Conservation (phyloP, 768 basidiomycete species). For the Russula olivacea region DNA sequence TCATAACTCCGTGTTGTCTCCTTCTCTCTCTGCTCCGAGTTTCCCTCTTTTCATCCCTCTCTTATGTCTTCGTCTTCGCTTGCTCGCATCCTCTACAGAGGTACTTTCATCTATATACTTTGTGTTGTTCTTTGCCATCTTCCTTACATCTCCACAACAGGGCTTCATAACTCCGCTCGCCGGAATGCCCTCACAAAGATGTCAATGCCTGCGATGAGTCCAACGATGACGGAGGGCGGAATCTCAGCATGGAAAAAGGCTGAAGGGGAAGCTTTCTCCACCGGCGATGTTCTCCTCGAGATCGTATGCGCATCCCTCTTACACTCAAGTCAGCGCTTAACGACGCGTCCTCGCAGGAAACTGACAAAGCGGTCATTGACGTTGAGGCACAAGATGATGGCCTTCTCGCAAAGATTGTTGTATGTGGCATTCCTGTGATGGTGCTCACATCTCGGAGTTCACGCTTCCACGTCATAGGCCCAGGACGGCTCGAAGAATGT, state of each 20-base stretch:
- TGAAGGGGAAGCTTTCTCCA: constrained; percentile 84
- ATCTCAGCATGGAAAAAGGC: constrained; percentile 97
- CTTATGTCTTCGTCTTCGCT: constrained; percentile 55
- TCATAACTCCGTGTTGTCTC: constrained; percentile 22
- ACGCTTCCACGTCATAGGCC: constrained; percentile 41
- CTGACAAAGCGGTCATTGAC: constrained; percentile 99
- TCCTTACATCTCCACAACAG: constrained; percentile 36
- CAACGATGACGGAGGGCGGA: constrained; percentile 99
- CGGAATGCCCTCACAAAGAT: constrained; percentile 80
- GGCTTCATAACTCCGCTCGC: constrained; percentile 75
- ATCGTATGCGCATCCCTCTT: constrained; percentile 54
- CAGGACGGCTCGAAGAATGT: constrained; percentile 84
- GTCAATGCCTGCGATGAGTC: constrained; percentile 98
- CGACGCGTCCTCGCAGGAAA: constrained; percentile 58
- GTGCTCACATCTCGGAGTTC: not conserved
- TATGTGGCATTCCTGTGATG: constrained; percentile 36
- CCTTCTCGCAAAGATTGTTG: constrained; percentile 93
- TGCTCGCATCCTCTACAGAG: constrained; percentile 59
- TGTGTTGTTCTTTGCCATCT: constrained; percentile 34
- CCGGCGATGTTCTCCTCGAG: constrained; percentile 93
- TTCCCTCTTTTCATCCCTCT: constrained; percentile 12
- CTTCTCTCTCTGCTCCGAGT: not conserved
- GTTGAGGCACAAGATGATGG: constrained; percentile 99
- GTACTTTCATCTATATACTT: constrained; percentile 60
- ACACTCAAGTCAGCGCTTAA: constrained; percentile 21